Conservation (phyloP, 108 stramenopile species). For the Fistulifera pelliculosa region DNA sequence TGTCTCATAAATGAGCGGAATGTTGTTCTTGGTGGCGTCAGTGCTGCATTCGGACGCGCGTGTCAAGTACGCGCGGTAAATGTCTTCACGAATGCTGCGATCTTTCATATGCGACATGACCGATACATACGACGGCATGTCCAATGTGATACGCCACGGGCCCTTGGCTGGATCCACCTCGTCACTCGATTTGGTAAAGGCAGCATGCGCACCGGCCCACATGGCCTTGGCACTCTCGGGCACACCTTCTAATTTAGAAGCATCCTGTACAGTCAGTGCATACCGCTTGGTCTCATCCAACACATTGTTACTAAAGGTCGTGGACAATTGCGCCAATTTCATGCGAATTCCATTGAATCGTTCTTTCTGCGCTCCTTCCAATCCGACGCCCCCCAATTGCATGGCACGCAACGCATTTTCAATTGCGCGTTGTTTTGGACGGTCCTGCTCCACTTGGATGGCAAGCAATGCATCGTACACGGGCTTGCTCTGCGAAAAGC, state of each 20-base stretch:
- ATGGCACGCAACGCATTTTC: slow-evolving; percentile 66
- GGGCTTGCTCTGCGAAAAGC: slow-evolving; percentile 80
- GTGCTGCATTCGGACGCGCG: slow-evolving; percentile 70
- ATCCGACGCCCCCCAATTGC: slow-evolving; percentile 88
- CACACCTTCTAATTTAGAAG: slow-evolving; percentile 73
- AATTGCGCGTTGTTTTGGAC: slow-evolving; percentile 78
- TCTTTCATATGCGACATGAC: slow-evolving; percentile 87
- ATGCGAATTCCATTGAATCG: slow-evolving; percentile 93
- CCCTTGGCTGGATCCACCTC: slow-evolving; percentile 58
- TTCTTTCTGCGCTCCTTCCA: slow-evolving; percentile 81
- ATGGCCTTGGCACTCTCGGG: slow-evolving; percentile 85
- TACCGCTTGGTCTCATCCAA: slow-evolving; percentile 95
- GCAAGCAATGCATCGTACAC: slow-evolving; percentile 82
- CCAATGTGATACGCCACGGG: slow-evolving; percentile 91
- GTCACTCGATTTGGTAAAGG: slow-evolving; percentile 23
- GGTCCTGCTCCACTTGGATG: slow-evolving; percentile 43
- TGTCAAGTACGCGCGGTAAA: slow-evolving; percentile 85
- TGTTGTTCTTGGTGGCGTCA: slow-evolving; percentile 82
- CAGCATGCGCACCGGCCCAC: slow-evolving; percentile 79
- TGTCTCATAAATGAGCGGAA: slow-evolving; percentile 87
- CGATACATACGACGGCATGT: slow-evolving; percentile 90
- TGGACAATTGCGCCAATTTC: slow-evolving; percentile 77
- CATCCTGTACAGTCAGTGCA: slow-evolving; percentile 56
- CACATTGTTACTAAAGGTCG: slow-evolving; percentile 92
- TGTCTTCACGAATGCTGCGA: slow-evolving; percentile 76